Conservation (phyloP, 83 land plant species). For the Picea abies region DNA sequence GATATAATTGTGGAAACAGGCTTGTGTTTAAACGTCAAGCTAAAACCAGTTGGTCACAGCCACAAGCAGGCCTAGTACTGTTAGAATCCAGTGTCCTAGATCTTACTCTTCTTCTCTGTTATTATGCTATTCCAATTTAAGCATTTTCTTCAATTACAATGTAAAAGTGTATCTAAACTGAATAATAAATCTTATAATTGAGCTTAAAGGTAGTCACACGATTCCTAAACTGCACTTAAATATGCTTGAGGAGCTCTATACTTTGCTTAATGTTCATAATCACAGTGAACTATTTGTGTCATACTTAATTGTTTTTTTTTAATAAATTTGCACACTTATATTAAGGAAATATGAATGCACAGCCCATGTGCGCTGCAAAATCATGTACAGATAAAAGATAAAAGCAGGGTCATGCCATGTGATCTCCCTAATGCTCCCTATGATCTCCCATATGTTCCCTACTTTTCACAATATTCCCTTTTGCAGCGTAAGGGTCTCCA, state of each 20-base stretch:
- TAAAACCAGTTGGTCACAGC: constrained; percentile 4
- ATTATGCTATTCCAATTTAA: background rate
- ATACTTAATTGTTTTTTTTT: background rate
- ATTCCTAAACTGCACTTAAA: background rate
- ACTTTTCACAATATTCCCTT: background rate
- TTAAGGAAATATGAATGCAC: background rate
- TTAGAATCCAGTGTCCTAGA: no score
- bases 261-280: no score
- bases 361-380: background rate
- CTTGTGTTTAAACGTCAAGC: background rate
- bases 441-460: background rate
- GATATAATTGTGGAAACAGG: background rate
- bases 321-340: background rate
- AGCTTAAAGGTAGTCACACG: background rate
- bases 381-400: background rate
- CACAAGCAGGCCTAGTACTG: background rate
- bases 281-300: background rate
- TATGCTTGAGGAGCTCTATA: background rate
- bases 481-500: constrained; percentile 17
- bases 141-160: background rate
- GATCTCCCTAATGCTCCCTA: background rate
- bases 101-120: background rate
- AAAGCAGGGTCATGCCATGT: background rate
- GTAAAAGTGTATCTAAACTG: background rate
- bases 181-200: background rate